Evolutionary conservation across 768 basidiomycete species (phyloP), one percentile per base, ranked within the genome.

Genomic region (Dentipellis sp.): DNA sequence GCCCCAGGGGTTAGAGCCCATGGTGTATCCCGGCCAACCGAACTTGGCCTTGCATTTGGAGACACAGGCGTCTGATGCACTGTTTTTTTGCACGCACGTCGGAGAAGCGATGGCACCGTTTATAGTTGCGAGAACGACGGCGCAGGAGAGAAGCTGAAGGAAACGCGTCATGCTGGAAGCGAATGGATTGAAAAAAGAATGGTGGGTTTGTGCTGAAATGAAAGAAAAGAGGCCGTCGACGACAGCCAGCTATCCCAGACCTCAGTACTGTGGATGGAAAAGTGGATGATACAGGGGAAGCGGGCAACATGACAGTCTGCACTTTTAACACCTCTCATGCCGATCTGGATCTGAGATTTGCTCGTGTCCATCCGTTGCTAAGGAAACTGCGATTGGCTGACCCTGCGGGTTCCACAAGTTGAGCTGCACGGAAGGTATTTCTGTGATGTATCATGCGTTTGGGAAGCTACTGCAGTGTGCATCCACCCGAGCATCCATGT

Each of bases 1-100:
- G 50, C 82, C 82, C 81, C 81, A 84, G 29, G 71, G 74, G 64
- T 82, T 75, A n/a, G 68, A 71, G 56, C 76, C 76, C 74, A 79
- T 77, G 56, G 74, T 65, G 16, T 62, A 62, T 19, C 75, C 75
- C n/a, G 72, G 66, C 71, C 73, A 65, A 37, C 67, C 66, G 35
- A 47, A 12, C 47, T 56, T 59, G 47, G 40, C 40, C 36, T 63
- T 56, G 35, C 59, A 59, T 46, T 46, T 59, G 4, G 53, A 29
- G 39, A 57, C 10, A 53, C 64, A 64, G 19, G 45, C 12, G 12
- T 46, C 19, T 3, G 46, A n/a, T 7, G 52, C 0, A 12, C 17
- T 19, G 37, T n/a, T 38, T 4, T 46, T 51, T 10, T 52, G 21
- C 14, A 35, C 4, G 51, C 50, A 57, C 8, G 53, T 39, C 1